Evolutionary conservation across 2,329 filamentous ascomycete genomes (phyloP).

Genomic region (Fusarium palustre): DNA sequence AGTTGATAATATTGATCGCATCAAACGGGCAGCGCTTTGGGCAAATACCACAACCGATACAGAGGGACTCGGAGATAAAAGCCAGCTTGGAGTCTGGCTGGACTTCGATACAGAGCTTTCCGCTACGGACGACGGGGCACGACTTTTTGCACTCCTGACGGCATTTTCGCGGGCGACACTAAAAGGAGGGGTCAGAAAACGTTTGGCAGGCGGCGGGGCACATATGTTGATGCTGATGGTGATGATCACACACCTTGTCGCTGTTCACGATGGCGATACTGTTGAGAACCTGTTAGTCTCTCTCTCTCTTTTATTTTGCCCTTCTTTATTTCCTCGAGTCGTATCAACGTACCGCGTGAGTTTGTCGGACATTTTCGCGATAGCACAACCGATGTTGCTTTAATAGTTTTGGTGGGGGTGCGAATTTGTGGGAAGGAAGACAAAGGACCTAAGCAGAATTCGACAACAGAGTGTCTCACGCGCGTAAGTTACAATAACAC

Average conservation of each 20-base stretch:
- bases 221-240: constrained; percentile 26
- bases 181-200: constrained; percentile 46
- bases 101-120: constrained; percentile 98
- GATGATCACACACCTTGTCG: constrained; percentile 76
- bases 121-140: constrained; percentile 95
- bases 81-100: constrained; percentile 88
- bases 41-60: constrained; percentile 99
- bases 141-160: constrained; percentile 99
- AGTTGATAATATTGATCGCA: constrained; percentile 99
- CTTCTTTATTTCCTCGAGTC: neutral
- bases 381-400: constrained; percentile 34
- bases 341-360: constrained; percentile 82
- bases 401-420: constrained; percentile 37
- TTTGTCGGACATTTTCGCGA: constrained; percentile 84
- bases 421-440: constrained; percentile 24
- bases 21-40: constrained; percentile 99
- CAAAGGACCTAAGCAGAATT: constrained; percentile 10
- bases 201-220: constrained; percentile 47
- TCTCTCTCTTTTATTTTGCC: neutral
- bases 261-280: constrained; percentile 99
- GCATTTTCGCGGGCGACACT: constrained; percentile 75
- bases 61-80: constrained; percentile 96
- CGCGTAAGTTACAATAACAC: constrained; percentile 38
- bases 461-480: constrained; percentile 28
- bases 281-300: constrained; percentile 46